Conservation (phyloP, 176 grass and related monocot genomes). For the Carex kokanica region DNA sequence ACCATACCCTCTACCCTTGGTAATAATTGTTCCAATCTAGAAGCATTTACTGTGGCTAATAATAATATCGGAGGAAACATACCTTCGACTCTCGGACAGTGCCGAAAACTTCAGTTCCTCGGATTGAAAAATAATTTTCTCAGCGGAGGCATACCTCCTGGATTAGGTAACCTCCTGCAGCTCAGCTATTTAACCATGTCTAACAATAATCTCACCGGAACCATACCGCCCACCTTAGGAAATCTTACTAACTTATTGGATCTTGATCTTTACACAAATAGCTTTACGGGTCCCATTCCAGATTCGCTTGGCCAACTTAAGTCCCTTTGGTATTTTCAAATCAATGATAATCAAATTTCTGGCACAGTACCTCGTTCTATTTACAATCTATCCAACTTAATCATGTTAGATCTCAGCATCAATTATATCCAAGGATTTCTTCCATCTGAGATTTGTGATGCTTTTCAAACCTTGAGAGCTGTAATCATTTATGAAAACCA, state of each 20-base stretch:
- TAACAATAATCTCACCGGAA: background rate
- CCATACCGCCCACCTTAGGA: slow-evolving; percentile 31
- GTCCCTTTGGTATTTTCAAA: slow-evolving; percentile 12
- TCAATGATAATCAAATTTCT: slow-evolving; percentile 25
- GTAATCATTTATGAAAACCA: background rate
- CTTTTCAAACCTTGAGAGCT: background rate
- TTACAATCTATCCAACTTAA: slow-evolving; percentile 31
- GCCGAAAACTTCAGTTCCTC: background rate
- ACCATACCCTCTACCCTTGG: slow-evolving; percentile 5
- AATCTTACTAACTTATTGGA: background rate
- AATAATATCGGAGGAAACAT: slow-evolving; percentile 28
- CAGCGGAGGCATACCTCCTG: no score
- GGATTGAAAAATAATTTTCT: background rate
- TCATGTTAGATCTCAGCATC: background rate
- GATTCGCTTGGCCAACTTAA: background rate
- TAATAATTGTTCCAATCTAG: slow-evolving; percentile 28
- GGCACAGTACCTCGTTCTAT: slow-evolving; percentile 22
- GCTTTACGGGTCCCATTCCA: background rate
- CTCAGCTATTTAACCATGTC: no score
- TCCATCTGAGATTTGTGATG: slow-evolving; percentile 24
- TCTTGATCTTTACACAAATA: background rate
- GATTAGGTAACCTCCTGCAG: no score
- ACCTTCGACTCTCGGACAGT: slow-evolving; percentile 9
- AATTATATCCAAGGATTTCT: slow-evolving; percentile 33
- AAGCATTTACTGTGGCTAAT: background rate